Evolutionary conservation across 176 grass and related monocot genomes (phyloP).

Genomic region (Triticum turgidum): DNA sequence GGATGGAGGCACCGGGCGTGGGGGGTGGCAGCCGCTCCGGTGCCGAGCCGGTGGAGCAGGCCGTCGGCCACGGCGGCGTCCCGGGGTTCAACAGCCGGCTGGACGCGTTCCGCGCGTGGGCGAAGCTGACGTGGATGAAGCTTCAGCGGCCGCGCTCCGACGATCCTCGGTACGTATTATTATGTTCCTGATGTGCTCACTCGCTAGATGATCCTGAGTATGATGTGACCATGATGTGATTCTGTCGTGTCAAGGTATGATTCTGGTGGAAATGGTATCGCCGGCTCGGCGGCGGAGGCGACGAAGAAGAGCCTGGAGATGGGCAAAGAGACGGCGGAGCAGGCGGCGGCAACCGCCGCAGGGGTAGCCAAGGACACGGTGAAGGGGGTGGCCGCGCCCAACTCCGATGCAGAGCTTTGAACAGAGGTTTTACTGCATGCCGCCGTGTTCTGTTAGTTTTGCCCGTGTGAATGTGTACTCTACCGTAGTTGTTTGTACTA

Average conservation of each 20-base stretch:
- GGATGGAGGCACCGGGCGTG: background rate
- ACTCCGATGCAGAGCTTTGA: conserved; percentile 5
- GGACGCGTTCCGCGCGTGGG: conserved; percentile 58
- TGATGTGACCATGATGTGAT: background rate
- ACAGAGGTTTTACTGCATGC: too few relatives aligned
- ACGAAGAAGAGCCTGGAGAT: conserved; percentile 59
- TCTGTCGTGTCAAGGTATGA: conserved; percentile 15
- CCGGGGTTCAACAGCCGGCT: conserved; percentile 56
- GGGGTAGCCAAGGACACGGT: conserved; percentile 49
- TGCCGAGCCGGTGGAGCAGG: conserved; percentile 52
- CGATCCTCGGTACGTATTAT: conserved; percentile 10
- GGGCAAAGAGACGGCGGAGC: conserved; percentile 54
- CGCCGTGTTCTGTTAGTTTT: background rate
- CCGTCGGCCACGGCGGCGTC: conserved; percentile 51
- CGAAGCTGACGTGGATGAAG: conserved; percentile 53
- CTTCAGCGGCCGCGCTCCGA: conserved; percentile 32
- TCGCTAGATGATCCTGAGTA: background rate
- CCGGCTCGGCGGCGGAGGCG: conserved; percentile 30
- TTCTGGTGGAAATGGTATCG: background rate
- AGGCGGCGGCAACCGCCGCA: conserved; percentile 34
- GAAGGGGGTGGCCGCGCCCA: conserved; percentile 31
- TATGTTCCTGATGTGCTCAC: background rate
- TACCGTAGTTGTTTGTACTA: background rate
- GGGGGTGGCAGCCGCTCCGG: background rate
- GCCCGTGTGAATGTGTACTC: background rate